These are phyloP conservation scores for Clarireedia homoeocarpa DNA, from an alignment of 2,329 filamentous ascomycete species.

Conservation along the genomic window DNA sequence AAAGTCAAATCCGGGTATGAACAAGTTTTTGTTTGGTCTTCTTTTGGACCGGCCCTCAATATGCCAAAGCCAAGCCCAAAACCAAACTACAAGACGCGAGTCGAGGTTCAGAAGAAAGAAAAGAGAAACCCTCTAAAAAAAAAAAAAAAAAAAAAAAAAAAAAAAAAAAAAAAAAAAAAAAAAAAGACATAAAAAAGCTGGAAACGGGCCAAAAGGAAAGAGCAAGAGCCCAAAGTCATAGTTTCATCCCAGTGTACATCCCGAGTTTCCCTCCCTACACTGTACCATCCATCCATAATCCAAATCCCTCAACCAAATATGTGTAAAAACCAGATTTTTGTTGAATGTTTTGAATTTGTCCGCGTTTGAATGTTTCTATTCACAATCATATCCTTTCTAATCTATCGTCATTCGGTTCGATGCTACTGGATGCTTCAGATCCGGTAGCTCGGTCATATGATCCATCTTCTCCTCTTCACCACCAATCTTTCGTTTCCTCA, in stretches of 20 bases:
- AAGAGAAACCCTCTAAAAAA: background rate
- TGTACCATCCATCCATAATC: background rate
- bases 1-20: background rate
- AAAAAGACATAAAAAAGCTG: background rate
- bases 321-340: background rate
- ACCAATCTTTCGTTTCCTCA: conserved; percentile 50
- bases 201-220: background rate
- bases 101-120: background rate
- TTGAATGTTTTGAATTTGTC: background rate
- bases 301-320: background rate
- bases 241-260: background rate
- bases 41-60: background rate
- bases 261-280: background rate
- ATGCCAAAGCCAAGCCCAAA: background rate
- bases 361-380: background rate
- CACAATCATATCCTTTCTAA: conserved; percentile 17
- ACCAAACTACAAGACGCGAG: background rate
- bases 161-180: background rate
- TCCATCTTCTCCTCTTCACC: conserved; percentile 42
- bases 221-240: background rate
- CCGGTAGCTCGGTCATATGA: conserved; percentile 39
- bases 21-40: background rate
- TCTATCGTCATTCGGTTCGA: conserved; percentile 43
- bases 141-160: background rate
- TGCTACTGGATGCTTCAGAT: conserved; percentile 32